phyloP scores from a whole-genome alignment of 352 stramenopile species.

The Blastocystis sp. region DNA sequence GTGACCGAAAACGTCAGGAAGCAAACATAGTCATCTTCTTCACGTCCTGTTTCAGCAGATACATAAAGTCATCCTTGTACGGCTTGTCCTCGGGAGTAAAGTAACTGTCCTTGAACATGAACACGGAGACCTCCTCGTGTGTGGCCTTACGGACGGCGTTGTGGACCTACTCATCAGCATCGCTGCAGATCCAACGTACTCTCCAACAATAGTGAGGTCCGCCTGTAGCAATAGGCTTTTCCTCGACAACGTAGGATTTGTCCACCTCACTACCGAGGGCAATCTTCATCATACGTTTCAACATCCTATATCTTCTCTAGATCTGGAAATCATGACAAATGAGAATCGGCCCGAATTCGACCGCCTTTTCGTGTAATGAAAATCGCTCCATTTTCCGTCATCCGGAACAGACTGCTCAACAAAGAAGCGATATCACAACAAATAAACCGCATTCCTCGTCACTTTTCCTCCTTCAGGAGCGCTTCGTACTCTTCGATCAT shows the following conservation, averaged over 20 bases:
- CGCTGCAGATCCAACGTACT: not conserved
- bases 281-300: slow-evolving; percentile 69
- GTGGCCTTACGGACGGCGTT: slow-evolving; percentile 52
- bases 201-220: slow-evolving; percentile 68
- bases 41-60: slow-evolving; percentile 82
- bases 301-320: slow-evolving; percentile 17
- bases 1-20: not conserved
- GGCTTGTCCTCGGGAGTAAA: slow-evolving; percentile 76
- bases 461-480: slow-evolving; percentile 9
- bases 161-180: slow-evolving; percentile 18
- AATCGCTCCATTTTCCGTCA: slow-evolving; percentile 14
- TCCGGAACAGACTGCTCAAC: not conserved
- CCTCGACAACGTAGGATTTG: slow-evolving; percentile 67
- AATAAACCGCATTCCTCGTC: too few species aligned
- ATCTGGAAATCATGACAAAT: not conserved
- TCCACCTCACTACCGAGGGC: slow-evolving; percentile 67
- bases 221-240: slow-evolving; percentile 65
- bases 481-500: not conserved
- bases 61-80: slow-evolving; percentile 79
- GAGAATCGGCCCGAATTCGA: not conserved
- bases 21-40: slow-evolving; percentile 78
- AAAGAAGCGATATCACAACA: not conserved
- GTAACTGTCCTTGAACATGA: slow-evolving; percentile 62
- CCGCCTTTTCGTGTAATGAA: not conserved
- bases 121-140: slow-evolving; percentile 68